These are phyloP conservation scores for Vanderwaltozyma polyspora DNA, from an alignment of 805 yeast species.

Conservation along the genomic window DNA sequence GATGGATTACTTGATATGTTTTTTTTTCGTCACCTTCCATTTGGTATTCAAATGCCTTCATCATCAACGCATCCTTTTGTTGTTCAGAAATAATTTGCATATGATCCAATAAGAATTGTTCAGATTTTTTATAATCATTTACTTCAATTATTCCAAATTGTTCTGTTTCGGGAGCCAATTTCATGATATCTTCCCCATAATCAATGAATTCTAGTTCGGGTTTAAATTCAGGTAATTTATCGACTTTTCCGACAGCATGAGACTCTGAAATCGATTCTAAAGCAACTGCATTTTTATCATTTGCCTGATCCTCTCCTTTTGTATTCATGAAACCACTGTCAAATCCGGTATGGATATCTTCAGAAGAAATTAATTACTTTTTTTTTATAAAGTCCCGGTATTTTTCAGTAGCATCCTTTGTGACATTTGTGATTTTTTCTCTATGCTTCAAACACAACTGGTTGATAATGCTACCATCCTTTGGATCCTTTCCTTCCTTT, in stretches of 20 bases:
- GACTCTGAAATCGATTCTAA: constrained; percentile 4
- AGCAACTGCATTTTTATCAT: constrained; percentile 3
- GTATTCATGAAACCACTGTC: constrained; percentile 73
- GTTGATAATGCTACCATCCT: constrained; percentile 30
- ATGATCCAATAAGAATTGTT: constrained; percentile 41
- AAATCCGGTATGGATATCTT: constrained; percentile 86
- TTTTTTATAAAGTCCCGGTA: constrained; percentile 63
- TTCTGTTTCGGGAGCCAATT: constrained; percentile 51
- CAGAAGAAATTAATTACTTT: constrained; percentile 67
- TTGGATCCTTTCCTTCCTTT: constrained; percentile 35
- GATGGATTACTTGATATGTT: constrained; percentile 63
- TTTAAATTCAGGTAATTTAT: constrained; percentile 5
- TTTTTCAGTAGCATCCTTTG: constrained; percentile 53
- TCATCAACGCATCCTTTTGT: constrained; percentile 84
- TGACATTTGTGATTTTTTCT: constrained; percentile 54
- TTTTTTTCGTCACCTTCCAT: constrained; percentile 34
- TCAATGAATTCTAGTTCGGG: constrained; percentile 19
- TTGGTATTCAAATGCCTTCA: constrained; percentile 84
- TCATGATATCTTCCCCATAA: constrained; percentile 36
- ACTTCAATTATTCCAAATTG: constrained; percentile 49
- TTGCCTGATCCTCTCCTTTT: constrained; percentile 31
- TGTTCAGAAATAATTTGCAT: constrained; percentile 63
- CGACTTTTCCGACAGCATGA: constrained; percentile 5
- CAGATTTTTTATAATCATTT: constrained; percentile 40
- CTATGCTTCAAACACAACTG: constrained; percentile 45